Evolutionary conservation across 305 asterid genomes (phyloP).

Genomic region (Fraxinus platypoda): DNA sequence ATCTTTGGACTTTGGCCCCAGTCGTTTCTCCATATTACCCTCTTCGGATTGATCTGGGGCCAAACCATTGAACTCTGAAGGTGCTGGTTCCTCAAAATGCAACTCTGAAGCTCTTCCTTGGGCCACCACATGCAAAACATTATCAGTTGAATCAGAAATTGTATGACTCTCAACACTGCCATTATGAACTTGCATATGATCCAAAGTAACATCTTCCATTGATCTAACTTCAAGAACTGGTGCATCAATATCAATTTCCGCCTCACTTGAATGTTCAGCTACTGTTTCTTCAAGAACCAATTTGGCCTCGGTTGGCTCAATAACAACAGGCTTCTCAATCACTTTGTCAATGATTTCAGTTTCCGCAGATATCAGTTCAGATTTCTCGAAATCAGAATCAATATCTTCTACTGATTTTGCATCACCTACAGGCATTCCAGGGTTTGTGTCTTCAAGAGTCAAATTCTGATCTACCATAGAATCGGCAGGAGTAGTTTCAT

Average conservation of each 20-base stretch:
- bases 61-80: conserved; percentile 4
- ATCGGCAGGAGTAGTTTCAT: conserved; percentile 18
- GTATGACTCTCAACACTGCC: conserved; percentile 7
- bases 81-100: conserved; percentile 26
- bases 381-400: conserved; percentile 24
- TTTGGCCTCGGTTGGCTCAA: conserved; percentile 13
- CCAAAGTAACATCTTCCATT: conserved; percentile 24
- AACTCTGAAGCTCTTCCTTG: conserved; percentile 33
- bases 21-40: conserved; percentile 22
- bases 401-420: conserved; percentile 26
- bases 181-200: conserved; percentile 23
- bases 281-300: conserved; percentile 11
- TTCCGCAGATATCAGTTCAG: conserved; percentile 24
- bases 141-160: conserved; percentile 19
- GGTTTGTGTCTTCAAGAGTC: conserved; percentile 26
- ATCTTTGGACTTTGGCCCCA: conserved; percentile 30
- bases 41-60: conserved; percentile 27
- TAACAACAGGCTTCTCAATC: not conserved
- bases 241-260: not conserved
- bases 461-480: conserved; percentile 19
- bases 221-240: conserved; percentile 21
- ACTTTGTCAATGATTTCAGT: conserved; percentile 7
- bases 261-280: conserved; percentile 5
- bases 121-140: conserved; percentile 24
- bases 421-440: conserved; percentile 33